Base-by-base conservation (phyloP, 2,329 filamentous ascomycete species). In the Xylariales sp. region DNA sequence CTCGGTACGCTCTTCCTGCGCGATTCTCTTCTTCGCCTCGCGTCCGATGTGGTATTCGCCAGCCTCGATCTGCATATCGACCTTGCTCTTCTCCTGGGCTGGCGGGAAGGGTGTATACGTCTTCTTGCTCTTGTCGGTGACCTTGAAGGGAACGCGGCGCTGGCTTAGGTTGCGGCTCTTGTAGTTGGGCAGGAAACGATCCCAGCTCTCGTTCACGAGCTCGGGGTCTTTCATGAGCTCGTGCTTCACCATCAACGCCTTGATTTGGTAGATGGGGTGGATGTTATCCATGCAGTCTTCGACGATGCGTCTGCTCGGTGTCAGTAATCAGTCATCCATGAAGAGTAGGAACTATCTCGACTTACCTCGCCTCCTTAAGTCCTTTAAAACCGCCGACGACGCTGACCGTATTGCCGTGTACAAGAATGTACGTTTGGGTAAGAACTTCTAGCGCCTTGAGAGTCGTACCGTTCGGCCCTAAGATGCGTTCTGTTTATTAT, bases 41-140 rank as follows among this genome's bases (percentile, higher is more conserved):
- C 95, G 95, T 59, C 84, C 83, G 59, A 98, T 67, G 65, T 97
- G 97, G 70, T 95, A 98, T 69, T 97, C 91, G 68, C 93, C 91
- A 55, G 81, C 90, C 73, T 98, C 93, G 70, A 98, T 95, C 76
- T 98, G 91, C 65, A 89, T 69, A 66, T 98, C 93, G 55, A 98
- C 79, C 80, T 97, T 98, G 80, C 90, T 96, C 86, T 95, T 95
- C 75, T 98, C 91, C 51, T 90, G 89, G 31, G 89, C 80, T 5
- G 93, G 93, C 36, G 93, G 93, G 82, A 98, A 98, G 8, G 93
- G 91, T 51, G 94, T 98, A 73, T 96, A 98, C 10, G 74, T 67
- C 77, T 95, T 97, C 78, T 91, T 95, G 60, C 73, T 67, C 77
- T 98, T 98, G 73, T 98, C 90, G 40, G 80, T 88, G 60, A 98